Percentiles rank a stretch among this genome's conserved stretches.
phyloP scores from a whole-genome alignment of 2,329 filamentous ascomycete species.

The Pseudocercospora eumusae region DNA sequence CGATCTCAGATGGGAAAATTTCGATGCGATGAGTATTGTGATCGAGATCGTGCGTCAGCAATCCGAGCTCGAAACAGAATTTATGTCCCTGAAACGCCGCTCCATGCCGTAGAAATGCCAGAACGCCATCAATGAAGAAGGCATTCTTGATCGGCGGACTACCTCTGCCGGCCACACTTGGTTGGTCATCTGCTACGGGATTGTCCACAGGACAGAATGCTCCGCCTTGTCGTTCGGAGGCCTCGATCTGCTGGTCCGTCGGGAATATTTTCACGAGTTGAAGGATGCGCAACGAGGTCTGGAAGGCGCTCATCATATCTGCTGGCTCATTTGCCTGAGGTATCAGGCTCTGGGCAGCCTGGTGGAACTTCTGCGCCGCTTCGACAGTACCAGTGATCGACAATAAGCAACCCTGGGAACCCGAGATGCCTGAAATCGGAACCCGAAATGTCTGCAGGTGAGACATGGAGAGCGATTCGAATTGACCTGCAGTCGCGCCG shows the following conservation, averaged over 20 bases:
- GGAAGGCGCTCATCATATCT: neutral
- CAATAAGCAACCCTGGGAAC: neutral
- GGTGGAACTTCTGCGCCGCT: neutral
- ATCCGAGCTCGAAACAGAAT: neutral
- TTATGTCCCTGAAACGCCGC: neutral
- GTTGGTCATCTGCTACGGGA: neutral
- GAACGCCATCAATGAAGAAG: neutral
- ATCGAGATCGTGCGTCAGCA: neutral
- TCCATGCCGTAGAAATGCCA: neutral
- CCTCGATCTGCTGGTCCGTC: neutral
- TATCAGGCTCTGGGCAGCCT: neutral
- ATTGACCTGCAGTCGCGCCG: neutral
- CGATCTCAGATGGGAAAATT: neutral
- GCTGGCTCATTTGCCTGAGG: neutral
- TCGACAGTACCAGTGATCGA: neutral
- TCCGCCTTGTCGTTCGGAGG: neutral
- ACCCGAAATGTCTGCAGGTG: neutral
- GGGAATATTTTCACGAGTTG: neutral
- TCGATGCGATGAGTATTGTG: neutral
- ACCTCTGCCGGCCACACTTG: neutral
- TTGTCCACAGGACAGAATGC: neutral
- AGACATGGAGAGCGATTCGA: neutral
- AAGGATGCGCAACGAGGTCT: neutral
- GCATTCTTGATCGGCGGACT: neutral
- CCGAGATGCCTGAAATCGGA: neutral